These are phyloP conservation scores for Ambispora gerdemannii DNA, from an alignment of 192 early-diverging fungal species.

Conservation along the genomic window DNA sequence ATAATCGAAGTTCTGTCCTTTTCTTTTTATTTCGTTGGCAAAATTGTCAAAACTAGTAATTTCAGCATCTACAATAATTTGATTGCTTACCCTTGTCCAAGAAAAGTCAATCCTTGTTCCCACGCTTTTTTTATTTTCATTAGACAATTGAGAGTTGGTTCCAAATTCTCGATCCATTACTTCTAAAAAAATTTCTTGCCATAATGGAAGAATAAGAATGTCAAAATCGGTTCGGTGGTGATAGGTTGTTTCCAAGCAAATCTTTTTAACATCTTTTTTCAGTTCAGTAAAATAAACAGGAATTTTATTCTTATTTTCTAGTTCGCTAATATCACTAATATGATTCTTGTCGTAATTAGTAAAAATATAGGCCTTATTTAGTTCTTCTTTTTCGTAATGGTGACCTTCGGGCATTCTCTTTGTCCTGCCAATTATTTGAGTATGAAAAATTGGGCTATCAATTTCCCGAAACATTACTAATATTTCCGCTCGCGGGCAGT, in stretches of 20 bases:
- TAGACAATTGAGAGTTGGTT: not conserved
- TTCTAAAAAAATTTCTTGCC: not conserved
- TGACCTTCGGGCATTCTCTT: not conserved
- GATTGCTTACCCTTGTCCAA: not conserved
- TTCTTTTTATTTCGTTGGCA: not conserved
- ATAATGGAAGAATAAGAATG: constrained; percentile 2
- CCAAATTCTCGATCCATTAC: constrained; percentile 2
- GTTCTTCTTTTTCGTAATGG: not conserved
- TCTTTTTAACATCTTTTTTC: not conserved
- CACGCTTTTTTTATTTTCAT: not conserved
- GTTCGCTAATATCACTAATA: not conserved
- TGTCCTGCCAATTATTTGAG: not conserved
- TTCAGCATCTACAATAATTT: not conserved
- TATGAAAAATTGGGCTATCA: not conserved
- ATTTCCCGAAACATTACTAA: not conserved
- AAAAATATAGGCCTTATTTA: not conserved
- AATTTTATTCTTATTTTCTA: not conserved
- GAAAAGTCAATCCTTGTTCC: not conserved
- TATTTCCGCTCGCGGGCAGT: not conserved
- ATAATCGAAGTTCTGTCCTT: not conserved
- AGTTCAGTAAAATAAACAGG: not conserved
- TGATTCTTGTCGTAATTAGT: constrained; percentile 2
- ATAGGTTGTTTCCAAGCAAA: constrained; percentile 1
- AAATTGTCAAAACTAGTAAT: constrained; percentile 1
- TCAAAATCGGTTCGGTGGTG: not conserved